Evolutionary conservation across 352 stramenopile species (phyloP), one percentile per base, ranked within the genome.

Genomic region (Pythium guiyangense): DNA sequence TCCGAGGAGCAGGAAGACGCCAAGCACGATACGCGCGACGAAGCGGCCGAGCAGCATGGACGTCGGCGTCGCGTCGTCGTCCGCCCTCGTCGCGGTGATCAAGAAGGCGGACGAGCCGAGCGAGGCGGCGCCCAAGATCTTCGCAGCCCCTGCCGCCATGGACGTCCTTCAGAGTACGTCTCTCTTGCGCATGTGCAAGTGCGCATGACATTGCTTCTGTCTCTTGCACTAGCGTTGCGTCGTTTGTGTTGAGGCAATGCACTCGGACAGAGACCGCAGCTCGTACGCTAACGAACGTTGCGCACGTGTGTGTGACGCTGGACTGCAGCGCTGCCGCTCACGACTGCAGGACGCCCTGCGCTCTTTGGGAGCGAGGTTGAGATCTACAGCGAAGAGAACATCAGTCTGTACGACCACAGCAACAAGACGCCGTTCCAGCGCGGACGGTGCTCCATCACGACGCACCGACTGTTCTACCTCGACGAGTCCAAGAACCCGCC

Each of bases 301-400:
- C 35, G 35, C 35, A 40, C 35, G 9, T 40, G 9, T 15, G 39
- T 11, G 31, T 37, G 18, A 25, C 17, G n/a, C 4, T 10, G 14
- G 11, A 42, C 27, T 50, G 27, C 54, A 94, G 85, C 74, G 29
- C 69, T 94, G 53, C 69, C 77, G 20, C 64, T 94, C 26, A 93
- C 80, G 26, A 67, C 77, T 5, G 80, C 83, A 1, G 85, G 85
- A 0, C 79, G 85, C 4, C 85, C 85, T 3, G 71, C 72, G 52
- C 79, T 94, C 35, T 90, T 89, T 51, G 74, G 70, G 12, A 88
- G 73, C 26, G 85, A 94, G 43, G 85, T 93, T n/a, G 85, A 94
- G 62, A 90, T 94, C 59, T 94, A 94, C 69, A 88, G 75, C 49
- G 79, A 94, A 48, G 82, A 90, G 59, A 69, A 90, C 52, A 91